phyloP scores from a whole-genome alignment of 148 eudicot species.

The Rhododendron kiyosumense region DNA sequence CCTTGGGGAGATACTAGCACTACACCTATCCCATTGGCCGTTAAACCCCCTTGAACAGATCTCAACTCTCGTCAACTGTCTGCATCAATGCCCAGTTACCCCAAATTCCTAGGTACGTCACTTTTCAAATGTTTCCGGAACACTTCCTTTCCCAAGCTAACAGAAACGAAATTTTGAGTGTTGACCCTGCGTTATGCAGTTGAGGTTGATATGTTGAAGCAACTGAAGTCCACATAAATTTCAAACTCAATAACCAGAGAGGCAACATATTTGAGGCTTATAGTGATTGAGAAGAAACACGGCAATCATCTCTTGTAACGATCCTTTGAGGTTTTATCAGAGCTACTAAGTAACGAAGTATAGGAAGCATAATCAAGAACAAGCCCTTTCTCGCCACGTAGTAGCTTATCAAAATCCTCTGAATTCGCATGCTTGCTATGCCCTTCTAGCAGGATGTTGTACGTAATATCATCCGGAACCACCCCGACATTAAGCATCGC shows the following conservation, averaged over 20 bases:
- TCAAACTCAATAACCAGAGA: background rate
- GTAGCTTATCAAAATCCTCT: slow-evolving; percentile 32
- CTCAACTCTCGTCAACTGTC: background rate
- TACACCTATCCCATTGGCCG: background rate
- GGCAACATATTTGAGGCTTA: background rate
- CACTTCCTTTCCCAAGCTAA: background rate
- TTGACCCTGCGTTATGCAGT: background rate
- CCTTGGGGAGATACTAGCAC: too few relatives aligned
- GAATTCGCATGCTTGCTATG: slow-evolving; percentile 41
- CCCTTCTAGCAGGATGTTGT: slow-evolving; percentile 70
- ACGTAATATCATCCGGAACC: slow-evolving; percentile 68
- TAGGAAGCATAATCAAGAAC: slow-evolving; percentile 68
- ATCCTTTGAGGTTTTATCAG: slow-evolving; percentile 26
- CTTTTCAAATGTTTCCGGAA: background rate
- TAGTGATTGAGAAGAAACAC: background rate
- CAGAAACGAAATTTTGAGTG: background rate
- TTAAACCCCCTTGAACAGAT: background rate
- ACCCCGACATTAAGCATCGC: slow-evolving; percentile 74
- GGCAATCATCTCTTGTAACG: slow-evolving; percentile 12
- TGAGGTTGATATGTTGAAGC: background rate
- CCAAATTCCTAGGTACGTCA: background rate
- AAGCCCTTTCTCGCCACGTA: slow-evolving; percentile 61
- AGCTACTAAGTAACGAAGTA: slow-evolving; percentile 39
- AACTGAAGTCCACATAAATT: background rate
- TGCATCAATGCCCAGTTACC: background rate